A percentile compares a stretch with the other conserved stretches of the same genome.
phyloP scores from a whole-genome alignment of 1,139 yeast genomes.

The Geotrichum macrosporum region DNA sequence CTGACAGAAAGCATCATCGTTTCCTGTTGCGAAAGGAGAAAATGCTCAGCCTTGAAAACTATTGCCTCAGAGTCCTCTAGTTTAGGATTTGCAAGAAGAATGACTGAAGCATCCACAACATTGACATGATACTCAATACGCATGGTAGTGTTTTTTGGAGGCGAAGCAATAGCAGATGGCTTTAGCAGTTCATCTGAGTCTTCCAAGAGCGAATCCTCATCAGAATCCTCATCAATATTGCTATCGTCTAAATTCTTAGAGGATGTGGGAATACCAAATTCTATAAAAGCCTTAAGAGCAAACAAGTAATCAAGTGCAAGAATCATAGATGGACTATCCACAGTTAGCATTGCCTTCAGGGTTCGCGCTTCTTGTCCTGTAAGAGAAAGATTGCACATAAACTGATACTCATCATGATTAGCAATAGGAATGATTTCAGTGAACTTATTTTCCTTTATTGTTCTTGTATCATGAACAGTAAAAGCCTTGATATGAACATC shows the following conservation, averaged over 20 bases:
- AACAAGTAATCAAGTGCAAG: constrained; percentile 82
- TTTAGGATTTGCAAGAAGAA: constrained; percentile 76
- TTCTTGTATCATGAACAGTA: constrained; percentile 70
- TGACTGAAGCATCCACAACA: constrained; percentile 71
- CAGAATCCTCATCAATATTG: constrained; percentile 20
- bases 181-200: constrained; percentile 17
- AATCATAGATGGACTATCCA: constrained; percentile 77
- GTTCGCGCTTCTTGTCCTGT: constrained; percentile 14
- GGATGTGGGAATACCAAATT: constrained; percentile 40
- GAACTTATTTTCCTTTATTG: constrained; percentile 59
- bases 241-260: constrained; percentile 23
- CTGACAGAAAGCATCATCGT: constrained; percentile 60
- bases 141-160: constrained; percentile 9
- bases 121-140: constrained; percentile 56
- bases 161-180: not conserved
- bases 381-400: constrained; percentile 49
- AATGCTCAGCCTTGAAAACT: constrained; percentile 81
- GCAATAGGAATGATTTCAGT: constrained; percentile 75
- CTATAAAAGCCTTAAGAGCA: constrained; percentile 63
- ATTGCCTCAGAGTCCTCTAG: constrained; percentile 72
- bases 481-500: constrained; percentile 67
- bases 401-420: constrained; percentile 62
- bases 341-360: constrained; percentile 54
- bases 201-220: not conserved
- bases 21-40: constrained; percentile 66